Evolutionary conservation across 371 early-diverging fungal genomes (phyloP).

Genomic region (Syncephalastrum racemosum): DNA sequence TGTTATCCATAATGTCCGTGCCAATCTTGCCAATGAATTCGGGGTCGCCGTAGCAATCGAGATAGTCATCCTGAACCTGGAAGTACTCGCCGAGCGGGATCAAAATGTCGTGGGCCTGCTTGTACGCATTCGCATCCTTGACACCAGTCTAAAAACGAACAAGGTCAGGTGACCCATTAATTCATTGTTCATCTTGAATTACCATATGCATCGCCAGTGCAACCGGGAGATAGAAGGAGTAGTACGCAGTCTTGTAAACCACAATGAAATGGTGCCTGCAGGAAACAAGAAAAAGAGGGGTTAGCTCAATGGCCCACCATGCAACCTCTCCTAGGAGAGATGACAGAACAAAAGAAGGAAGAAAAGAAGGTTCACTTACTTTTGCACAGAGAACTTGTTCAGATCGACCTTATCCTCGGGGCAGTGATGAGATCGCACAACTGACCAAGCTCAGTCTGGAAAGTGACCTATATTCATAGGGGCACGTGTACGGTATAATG

Average conservation of each 20-base stretch:
- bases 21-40: constrained; percentile 96
- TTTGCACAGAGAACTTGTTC: constrained; percentile 82
- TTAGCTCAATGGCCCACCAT: too few species aligned
- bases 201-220: constrained; percentile 91
- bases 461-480: constrained; percentile 59
- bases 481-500: too few species aligned
- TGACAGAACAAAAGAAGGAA: neutral
- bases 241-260: constrained; percentile 97
- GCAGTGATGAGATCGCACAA: constrained; percentile 95
- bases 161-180: too few species aligned
- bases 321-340: neutral
- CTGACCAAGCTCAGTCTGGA: constrained; percentile 97
- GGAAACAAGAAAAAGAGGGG: neutral
- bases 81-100: constrained; percentile 96
- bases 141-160: constrained; percentile 61
- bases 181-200: constrained; percentile 10
- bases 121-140: constrained; percentile 71
- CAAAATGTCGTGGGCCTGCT: constrained; percentile 81
- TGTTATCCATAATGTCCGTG: constrained; percentile 98
- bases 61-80: constrained; percentile 96
- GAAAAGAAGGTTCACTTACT: constrained; percentile 45
- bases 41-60: constrained; percentile 93
- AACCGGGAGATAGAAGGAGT: constrained; percentile 98
- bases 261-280: constrained; percentile 88
- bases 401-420: constrained; percentile 90